Percentiles rank a stretch among this genome's conserved stretches.
Conservation (phyloP, 352 stramenopile genomes). For the Phytopythium aichiense region DNA sequence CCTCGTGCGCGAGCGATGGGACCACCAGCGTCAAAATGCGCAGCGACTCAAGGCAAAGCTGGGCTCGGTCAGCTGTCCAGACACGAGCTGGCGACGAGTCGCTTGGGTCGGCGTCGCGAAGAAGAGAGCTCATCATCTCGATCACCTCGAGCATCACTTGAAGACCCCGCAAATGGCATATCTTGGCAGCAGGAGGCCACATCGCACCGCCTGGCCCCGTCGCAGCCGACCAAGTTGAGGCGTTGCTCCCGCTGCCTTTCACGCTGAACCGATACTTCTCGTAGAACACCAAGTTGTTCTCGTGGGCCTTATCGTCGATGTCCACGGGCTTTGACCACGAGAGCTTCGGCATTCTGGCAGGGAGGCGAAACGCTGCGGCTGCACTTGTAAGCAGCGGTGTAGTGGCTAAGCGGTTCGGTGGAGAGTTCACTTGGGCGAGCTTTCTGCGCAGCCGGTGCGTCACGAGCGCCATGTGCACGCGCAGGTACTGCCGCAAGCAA, state of each 20-base stretch:
- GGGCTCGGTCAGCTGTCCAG: slow-evolving; percentile 75
- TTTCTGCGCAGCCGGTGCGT: slow-evolving; percentile 66
- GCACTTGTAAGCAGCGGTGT: slow-evolving; percentile 48
- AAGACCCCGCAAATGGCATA: slow-evolving; percentile 67
- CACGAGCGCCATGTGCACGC: slow-evolving; percentile 76
- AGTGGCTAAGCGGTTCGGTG: slow-evolving; percentile 36
- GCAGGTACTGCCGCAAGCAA: slow-evolving; percentile 77
- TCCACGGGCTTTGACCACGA: slow-evolving; percentile 75
- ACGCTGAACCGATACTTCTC: slow-evolving; percentile 83
- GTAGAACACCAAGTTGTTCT: slow-evolving; percentile 81
- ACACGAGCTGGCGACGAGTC: slow-evolving; percentile 50
- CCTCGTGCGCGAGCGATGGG: slow-evolving; percentile 58
- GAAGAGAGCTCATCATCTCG: slow-evolving; percentile 55
- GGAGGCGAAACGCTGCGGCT: slow-evolving; percentile 48
- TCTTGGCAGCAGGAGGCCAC: slow-evolving; percentile 68
- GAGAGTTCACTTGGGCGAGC: slow-evolving; percentile 54
- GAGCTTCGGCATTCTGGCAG: slow-evolving; percentile 67
- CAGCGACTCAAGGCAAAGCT: slow-evolving; percentile 78
- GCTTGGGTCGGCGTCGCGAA: slow-evolving; percentile 52
- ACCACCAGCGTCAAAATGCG: slow-evolving; percentile 74
- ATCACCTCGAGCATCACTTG: slow-evolving; percentile 80
- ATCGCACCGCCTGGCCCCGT: slow-evolving; percentile 49
- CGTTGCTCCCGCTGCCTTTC: slow-evolving; percentile 24
- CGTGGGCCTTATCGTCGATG: slow-evolving; percentile 82
- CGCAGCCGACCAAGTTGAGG: slow-evolving; percentile 53